Percentiles rank a stretch among this genome's conserved stretches.
Conservation (phyloP, 176 grass and related monocot genomes). For the Aegilops bicornis region DNA sequence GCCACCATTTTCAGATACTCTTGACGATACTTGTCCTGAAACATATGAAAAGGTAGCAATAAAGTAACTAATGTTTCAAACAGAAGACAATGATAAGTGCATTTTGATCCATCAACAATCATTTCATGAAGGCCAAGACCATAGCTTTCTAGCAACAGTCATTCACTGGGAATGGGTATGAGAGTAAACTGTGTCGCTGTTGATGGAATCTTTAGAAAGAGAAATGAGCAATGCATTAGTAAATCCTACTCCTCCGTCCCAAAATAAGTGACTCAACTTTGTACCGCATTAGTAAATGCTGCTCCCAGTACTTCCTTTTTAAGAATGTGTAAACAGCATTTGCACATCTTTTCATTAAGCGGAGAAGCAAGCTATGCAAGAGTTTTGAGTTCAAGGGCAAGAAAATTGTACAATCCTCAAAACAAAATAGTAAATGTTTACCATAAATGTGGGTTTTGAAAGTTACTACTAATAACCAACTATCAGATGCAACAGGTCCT, state of each 20-base stretch:
- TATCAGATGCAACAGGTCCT: constrained; percentile 4
- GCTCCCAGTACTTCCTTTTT: not conserved
- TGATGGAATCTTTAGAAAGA: not conserved
- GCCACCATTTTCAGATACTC: constrained; percentile 61
- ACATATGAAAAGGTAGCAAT: constrained; percentile 15
- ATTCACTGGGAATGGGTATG: constrained; percentile 4
- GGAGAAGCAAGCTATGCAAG: not conserved
- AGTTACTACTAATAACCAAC: constrained; percentile 1
- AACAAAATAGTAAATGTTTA: not conserved
- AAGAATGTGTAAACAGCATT: not conserved
- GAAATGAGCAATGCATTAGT: constrained; percentile 1
- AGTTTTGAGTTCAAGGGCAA: not conserved
- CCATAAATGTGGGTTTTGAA: not conserved
- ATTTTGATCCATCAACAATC: not conserved
- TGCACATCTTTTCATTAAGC: not conserved
- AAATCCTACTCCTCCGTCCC: not conserved
- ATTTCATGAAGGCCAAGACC: not conserved
- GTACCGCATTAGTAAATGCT: not conserved
- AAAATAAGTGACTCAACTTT: too few relatives aligned
- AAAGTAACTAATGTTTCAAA: constrained; percentile 9
- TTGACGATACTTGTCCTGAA: constrained; percentile 70
- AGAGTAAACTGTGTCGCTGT: not conserved
- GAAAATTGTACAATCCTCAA: not conserved
- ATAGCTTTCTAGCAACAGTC: not conserved
- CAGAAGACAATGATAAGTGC: constrained; percentile 2